phyloP scores from a whole-genome alignment of 2,329 filamentous ascomycete genomes.

The Tolypocladium amazonense region DNA sequence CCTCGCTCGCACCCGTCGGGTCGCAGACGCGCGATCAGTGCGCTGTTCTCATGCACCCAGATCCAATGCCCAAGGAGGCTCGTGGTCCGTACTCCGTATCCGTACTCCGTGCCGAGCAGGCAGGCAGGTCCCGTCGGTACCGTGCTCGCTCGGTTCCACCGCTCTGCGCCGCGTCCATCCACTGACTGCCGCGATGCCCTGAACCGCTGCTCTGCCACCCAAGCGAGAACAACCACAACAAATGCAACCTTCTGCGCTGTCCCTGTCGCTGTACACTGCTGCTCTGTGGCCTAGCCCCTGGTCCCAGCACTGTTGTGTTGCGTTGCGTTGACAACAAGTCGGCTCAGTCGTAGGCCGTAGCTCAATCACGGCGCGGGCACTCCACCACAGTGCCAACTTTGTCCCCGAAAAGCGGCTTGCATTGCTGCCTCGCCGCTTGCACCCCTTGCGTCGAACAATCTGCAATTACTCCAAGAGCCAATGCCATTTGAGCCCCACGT shows the following conservation, averaged over 20 bases:
- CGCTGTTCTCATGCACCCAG: not conserved
- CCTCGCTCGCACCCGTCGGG: not conserved
- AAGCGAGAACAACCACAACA: not conserved
- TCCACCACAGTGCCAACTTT: slow-evolving; percentile 1
- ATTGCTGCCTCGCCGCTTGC: not conserved
- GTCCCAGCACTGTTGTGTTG: not conserved
- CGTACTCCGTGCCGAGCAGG: not conserved
- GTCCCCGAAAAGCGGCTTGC: not conserved
- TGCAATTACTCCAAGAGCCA: not conserved
- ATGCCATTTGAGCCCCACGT: not conserved
- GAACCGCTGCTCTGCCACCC: not conserved
- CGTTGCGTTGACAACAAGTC: not conserved
- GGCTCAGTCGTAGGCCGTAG: not conserved
- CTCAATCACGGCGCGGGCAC: not conserved
- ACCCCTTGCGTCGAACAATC: not conserved
- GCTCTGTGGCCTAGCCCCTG: not conserved
- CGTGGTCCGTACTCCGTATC: too few species aligned
- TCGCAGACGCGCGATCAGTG: not conserved
- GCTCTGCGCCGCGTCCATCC: not conserved
- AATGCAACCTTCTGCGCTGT: not conserved
- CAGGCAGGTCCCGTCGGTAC: not conserved
- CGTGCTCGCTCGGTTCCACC: not conserved
- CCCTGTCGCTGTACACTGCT: not conserved
- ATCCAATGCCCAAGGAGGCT: too few species aligned
- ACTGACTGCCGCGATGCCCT: not conserved